Evolutionary conservation across 2,329 filamentous ascomycete genomes (phyloP), one percentile per base, ranked within the genome.

Genomic region (Beauveria bassiana): DNA sequence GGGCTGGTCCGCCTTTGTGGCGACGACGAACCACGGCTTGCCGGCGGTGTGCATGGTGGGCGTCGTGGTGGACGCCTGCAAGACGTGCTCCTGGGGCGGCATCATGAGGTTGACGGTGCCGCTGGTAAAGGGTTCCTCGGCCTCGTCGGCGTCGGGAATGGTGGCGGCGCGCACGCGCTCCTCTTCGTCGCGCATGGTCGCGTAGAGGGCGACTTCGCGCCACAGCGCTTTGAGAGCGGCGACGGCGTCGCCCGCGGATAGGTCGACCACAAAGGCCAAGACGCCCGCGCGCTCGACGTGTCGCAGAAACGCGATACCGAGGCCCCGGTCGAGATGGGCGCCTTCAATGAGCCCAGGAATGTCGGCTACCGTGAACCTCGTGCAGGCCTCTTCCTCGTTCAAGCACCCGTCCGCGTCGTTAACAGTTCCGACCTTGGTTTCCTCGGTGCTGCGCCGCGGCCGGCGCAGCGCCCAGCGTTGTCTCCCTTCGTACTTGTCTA

Each of bases 11-110:
- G 91, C 93, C 75, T 98, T 98, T 22, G 93, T 97, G 1, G 91
- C 93, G 49, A 97, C 86, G 5, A 97, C 93, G 69, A 96, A 95
- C 95, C 95, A 99, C 1, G 95, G 93, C 77, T 99, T 99, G 40
- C 84, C 85, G n/a, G 90, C 89, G 66, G 98, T 96, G 46, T 88
- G 85, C n/a, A 90, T 71, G n/a, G 74, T 79, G 3, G 73, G 71
- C 3, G 62, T 60, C n/a, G 90, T 71, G n/a, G 74, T 79, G 3
- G 73, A 71, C 3, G 62, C 56, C 5, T 38, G 34, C 20, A 62
- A 18, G 22, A 31, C 18, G 12, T 20, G 43, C 8, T 22, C 12
- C 22, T 7, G 22, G 24, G 52, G n/a, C 28, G 38, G 38, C 40
- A 16, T 38, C 34, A 24, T 16, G 20, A 50, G 50, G 31, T 52